Percentiles rank a stretch among this genome's conserved stretches.
These are phyloP conservation scores for Medicago ruthenica DNA, from an alignment of 306 rosid species.

Conservation along the genomic window DNA sequence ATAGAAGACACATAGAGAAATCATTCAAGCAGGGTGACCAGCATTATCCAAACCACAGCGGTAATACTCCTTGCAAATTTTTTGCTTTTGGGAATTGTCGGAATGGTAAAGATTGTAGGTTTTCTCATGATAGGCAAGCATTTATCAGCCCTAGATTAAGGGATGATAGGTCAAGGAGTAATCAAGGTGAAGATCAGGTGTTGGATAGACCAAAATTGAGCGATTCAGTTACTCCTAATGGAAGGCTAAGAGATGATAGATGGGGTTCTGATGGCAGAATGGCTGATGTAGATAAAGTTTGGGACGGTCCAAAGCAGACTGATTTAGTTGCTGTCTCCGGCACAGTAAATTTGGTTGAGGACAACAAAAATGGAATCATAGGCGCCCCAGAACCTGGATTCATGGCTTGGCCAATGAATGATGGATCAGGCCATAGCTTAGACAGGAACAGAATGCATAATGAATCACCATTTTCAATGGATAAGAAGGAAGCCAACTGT, in stretches of 20 bases:
- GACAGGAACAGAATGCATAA: slow-evolving; percentile 53
- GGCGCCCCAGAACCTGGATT: slow-evolving; percentile 50
- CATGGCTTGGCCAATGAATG: slow-evolving; percentile 56
- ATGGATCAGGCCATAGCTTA: slow-evolving; percentile 54
- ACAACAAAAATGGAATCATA: slow-evolving; percentile 47
- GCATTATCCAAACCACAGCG: slow-evolving; percentile 55
- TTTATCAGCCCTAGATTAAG: slow-evolving; percentile 64
- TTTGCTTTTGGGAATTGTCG: slow-evolving; percentile 87
- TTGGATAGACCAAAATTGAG: slow-evolving; percentile 61
- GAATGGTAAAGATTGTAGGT: slow-evolving; percentile 82
- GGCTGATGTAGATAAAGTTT: slow-evolving; percentile 52
- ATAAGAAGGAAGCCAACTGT: slow-evolving; percentile 57
- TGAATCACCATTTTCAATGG: slow-evolving; percentile 52
- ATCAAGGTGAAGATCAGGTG: slow-evolving; percentile 54
- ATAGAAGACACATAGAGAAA: slow-evolving; percentile 56
- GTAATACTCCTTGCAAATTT: slow-evolving; percentile 77
- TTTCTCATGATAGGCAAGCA: slow-evolving; percentile 77
- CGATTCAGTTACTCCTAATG: slow-evolving; percentile 60
- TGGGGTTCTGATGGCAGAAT: slow-evolving; percentile 51
- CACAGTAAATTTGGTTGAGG: slow-evolving; percentile 52
- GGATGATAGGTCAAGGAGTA: slow-evolving; percentile 61
- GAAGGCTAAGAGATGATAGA: slow-evolving; percentile 62
- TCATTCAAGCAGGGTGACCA: slow-evolving; percentile 63
- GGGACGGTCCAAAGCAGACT: slow-evolving; percentile 59
- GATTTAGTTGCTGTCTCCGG: slow-evolving; percentile 49